Evolutionary conservation across 2,329 filamentous ascomycete species (phyloP), one percentile per base, ranked within the genome.

Genomic region (Samsoniella hepiali): DNA sequence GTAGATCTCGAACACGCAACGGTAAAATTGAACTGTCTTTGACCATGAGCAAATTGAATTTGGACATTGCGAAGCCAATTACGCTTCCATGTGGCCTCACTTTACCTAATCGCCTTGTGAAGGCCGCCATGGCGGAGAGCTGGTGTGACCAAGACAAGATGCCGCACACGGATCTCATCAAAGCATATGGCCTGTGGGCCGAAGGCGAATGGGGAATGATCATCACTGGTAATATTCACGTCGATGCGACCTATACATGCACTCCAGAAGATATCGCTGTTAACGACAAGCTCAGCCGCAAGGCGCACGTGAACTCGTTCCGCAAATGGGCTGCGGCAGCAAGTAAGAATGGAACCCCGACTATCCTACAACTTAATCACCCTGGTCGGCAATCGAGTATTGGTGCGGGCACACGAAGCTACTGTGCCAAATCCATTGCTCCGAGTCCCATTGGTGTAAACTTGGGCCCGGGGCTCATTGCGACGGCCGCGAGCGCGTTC

Each of bases 1-100:
- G 22, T 22, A 22, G 22, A 22, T 22, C 22, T 22, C 22, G 22
- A 22, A 22, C 22, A 22, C 22, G 22, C 22, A 22, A 22, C 22
- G 22, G 22, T 22, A 22, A 22, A 22, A 1, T 22, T 22, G 22
- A 22, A 22, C 22, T 22, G 22, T 22, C 22, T 22, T 22, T 22
- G 22, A 22, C 22, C 22, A 22, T 22, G 22, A 22, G 22, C 22
- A 22, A 22, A 22, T 1, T 22, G 22, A 22, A 40, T 15, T 34
- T 58, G 15, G 31, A 54, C 10, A 44, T 55, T 36, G 49, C 34
- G 36, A 56, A 79, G 36, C 76, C 82, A 0, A 69, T 84, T 15
- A 82, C 77, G 49, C 76, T 86, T 1, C 80, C 82, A 65, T 84
- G 82, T 68, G 85, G 85, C 1, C 75, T 87, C 31, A 77, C 75